Base-by-base conservation (phyloP, 257 asterid genomes). In the Jaltomata sinuosa region DNA sequence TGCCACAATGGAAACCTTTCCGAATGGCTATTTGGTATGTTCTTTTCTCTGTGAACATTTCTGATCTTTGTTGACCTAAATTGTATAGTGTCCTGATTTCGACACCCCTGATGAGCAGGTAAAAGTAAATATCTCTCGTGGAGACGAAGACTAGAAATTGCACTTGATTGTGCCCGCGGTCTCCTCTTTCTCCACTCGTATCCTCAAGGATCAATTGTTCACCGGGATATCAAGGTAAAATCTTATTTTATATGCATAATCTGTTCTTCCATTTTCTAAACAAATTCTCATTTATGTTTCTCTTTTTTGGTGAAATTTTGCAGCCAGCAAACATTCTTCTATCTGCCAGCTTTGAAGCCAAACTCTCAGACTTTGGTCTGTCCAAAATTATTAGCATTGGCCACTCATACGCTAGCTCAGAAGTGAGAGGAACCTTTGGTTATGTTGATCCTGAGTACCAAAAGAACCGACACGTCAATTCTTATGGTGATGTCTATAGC, bases 381-480 rank as follows among this genome's bases (percentile, higher is more conserved):
- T 94, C 98, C 11, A 94, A 94, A 84, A 93, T 94, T 11, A 90
- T 94, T 74, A 85, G 57, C 87, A 85, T 88, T 87, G 95, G 95
- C 16, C 85, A 91, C 32, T 94, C 98, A 8, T 93, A 88, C 19
- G 95, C 93, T 64, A 94, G 97, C 90, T 93, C 97, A 4, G 97
- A 94, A 89, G 97, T 93, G 25, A 88, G 97, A 76, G 97, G 98
- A 22, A 92, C 98, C 81, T 93, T 93, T 85, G 97, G 98, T 9
- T 94, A 94, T 49, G 96, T 94, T 62, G 98, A 94, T 83, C 98
- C 98, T 4, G 98, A 93, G 85, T 94, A 94, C 88, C 95, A 91
- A 85, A 91, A 86, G 88, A 88, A 94, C 38, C 92, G 88, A 4
- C 98, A 77, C 16, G 97, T 94, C 18, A 93, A 94, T 80, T 83